Conservation (phyloP, 306 rosid species). For the Trifolium pratense region DNA sequence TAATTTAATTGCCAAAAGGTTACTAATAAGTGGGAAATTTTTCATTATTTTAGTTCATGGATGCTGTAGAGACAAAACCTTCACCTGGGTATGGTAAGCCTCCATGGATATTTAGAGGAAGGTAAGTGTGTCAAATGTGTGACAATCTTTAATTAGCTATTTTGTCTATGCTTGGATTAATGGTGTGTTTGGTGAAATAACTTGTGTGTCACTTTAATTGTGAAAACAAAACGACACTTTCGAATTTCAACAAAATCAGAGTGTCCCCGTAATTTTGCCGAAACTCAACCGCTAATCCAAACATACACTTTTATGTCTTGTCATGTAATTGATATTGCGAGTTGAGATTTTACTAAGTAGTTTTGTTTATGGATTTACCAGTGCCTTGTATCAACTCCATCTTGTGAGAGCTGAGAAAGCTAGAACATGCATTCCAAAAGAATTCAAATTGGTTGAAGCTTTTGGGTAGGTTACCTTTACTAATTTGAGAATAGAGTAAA, state of each 20-base stretch:
- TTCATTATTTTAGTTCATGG: constrained; percentile 47
- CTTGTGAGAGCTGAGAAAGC: constrained; percentile 84
- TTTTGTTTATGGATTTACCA: constrained; percentile 33
- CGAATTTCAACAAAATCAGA: no score
- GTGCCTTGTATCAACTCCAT: constrained; percentile 93
- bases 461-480: constrained; percentile 74
- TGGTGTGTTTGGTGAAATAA: no score
- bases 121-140: constrained; percentile 46
- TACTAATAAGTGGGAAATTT: constrained; percentile 1
- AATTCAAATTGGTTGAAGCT: constrained; percentile 85
- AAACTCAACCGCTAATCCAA: no score
- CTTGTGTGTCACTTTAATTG: no score
- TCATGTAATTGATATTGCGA: background rate
- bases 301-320: background rate
- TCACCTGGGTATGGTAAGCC: constrained; percentile 77
- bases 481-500: no score
- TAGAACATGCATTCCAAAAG: constrained; percentile 79
- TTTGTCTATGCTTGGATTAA: background rate
- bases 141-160: background rate
- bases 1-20: background rate
- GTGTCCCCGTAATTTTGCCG: no score
- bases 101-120: constrained; percentile 90
- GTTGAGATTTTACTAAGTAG: background rate
- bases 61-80: constrained; percentile 46
- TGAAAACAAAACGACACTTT: no score